Evolutionary conservation across 2,329 filamentous ascomycete species (phyloP).

Genomic region (Penicillium sp.): DNA sequence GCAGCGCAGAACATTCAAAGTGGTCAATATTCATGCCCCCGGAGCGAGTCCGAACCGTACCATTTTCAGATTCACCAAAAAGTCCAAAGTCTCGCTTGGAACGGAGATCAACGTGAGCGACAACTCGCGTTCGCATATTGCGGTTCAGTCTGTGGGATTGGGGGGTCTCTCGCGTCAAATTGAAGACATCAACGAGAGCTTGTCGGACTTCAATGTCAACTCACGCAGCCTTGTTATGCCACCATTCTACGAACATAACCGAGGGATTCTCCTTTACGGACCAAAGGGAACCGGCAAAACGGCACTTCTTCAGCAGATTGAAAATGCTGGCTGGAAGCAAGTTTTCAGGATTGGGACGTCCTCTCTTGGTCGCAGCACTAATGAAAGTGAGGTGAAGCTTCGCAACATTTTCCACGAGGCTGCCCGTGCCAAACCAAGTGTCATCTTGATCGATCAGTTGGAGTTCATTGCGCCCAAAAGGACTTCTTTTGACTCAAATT

Average conservation of each 20-base stretch:
- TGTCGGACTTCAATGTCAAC: constrained; percentile 49
- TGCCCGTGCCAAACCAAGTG: constrained; percentile 61
- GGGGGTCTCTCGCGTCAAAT: constrained; percentile 64
- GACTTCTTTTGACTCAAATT: constrained; percentile 42
- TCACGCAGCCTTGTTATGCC: constrained; percentile 31
- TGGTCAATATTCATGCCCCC: constrained; percentile 50
- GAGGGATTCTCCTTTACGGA: constrained; percentile 70
- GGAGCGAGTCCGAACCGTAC: constrained; percentile 34
- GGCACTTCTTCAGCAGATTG: constrained; percentile 63
- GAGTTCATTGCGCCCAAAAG: constrained; percentile 61
- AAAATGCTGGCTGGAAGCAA: constrained; percentile 62
- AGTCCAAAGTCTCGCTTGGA: constrained; percentile 30
- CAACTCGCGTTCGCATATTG: constrained; percentile 10
- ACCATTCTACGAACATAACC: constrained; percentile 39
- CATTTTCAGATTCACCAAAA: constrained; percentile 32
- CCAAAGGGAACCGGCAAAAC: constrained; percentile 81
- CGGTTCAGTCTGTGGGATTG: constrained; percentile 47
- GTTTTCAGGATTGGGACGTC: constrained; percentile 48
- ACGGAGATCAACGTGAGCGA: constrained; percentile 14
- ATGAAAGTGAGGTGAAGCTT: constrained; percentile 50
- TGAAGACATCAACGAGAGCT: constrained; percentile 59
- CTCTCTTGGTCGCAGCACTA: constrained; percentile 30
- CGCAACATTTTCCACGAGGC: constrained; percentile 66
- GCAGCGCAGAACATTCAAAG: constrained; percentile 56
- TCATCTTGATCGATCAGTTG: constrained; percentile 73